A percentile compares a stretch with the other conserved stretches of the same genome.
phyloP scores from a whole-genome alignment of 2,329 filamentous ascomycete genomes.

The Aspergillus eucalypticola region DNA sequence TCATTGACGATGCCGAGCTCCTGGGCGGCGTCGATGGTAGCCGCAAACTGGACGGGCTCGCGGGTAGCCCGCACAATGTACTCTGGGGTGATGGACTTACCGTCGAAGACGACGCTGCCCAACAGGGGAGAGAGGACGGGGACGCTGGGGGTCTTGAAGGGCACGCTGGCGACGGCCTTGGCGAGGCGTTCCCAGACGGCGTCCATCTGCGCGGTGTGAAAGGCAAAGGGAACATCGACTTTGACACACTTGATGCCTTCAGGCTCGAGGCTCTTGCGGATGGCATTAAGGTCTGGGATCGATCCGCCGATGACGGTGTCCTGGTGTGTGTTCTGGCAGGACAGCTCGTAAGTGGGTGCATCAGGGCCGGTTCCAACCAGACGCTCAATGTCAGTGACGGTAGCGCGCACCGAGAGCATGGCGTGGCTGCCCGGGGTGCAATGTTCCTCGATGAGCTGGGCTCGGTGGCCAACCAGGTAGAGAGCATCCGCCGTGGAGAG shows the following conservation, averaged over 20 bases:
- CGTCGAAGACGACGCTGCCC: conserved; percentile 47
- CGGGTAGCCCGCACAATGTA: too few relatives aligned
- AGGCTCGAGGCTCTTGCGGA: conserved; percentile 52
- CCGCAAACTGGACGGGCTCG: too few relatives aligned
- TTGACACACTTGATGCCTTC: conserved; percentile 62
- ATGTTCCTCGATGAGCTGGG: conserved; percentile 64
- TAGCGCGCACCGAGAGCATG: conserved; percentile 59
- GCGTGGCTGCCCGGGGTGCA: conserved; percentile 68
- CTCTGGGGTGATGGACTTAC: too few relatives aligned
- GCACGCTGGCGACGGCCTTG: conserved; percentile 7
- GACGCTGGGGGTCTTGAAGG: conserved; percentile 11
- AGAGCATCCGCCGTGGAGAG: conserved; percentile 45
- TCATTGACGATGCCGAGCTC: too few relatives aligned
- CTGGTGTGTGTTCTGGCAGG: too few relatives aligned
- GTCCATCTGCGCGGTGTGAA: conserved; percentile 25
- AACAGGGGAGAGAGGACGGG: conserved; percentile 69
- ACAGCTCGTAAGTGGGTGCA: too few relatives aligned
- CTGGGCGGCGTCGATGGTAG: too few relatives aligned
- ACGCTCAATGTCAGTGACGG: too few relatives aligned
- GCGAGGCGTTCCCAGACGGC: conserved; percentile 17
- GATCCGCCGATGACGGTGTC: too few relatives aligned
- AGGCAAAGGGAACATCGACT: conserved; percentile 67
- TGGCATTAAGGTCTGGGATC: conserved; percentile 36
- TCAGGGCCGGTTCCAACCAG: too few relatives aligned
- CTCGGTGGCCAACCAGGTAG: conserved; percentile 69